Conservation (phyloP, 495 filamentous ascomycete genomes). For the Tuber brumale region DNA sequence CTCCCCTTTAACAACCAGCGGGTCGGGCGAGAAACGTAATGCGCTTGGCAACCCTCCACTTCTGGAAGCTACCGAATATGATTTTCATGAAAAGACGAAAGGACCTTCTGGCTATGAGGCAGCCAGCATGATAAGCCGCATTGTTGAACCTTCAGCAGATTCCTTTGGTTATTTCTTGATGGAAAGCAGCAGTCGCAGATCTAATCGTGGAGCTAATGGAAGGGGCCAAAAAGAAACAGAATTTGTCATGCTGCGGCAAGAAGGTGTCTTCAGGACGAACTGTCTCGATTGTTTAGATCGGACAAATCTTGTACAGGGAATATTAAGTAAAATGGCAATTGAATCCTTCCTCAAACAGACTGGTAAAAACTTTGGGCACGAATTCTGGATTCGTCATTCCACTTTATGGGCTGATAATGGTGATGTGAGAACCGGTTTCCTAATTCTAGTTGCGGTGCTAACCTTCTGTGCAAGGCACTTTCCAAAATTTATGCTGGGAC, state of each 20-base stretch:
- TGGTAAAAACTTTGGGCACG: constrained; percentile 57
- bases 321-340: constrained; percentile 84
- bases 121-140: constrained; percentile 65
- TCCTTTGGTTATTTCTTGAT: constrained; percentile 84
- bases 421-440: constrained; percentile 49
- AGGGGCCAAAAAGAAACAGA: constrained; percentile 48
- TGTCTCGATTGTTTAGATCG: constrained; percentile 94
- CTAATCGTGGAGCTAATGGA: constrained; percentile 42
- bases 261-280: constrained; percentile 91
- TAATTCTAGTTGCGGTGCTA: background rate
- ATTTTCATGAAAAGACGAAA: constrained; percentile 91
- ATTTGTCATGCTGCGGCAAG: constrained; percentile 75
- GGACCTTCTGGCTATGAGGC: constrained; percentile 82
- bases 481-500: constrained; percentile 96
- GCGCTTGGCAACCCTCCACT: constrained; percentile 47
- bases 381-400: constrained; percentile 86
- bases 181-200: constrained; percentile 54
- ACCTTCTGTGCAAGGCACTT: constrained; percentile 47
- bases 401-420: constrained; percentile 98
- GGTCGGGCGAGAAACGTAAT: constrained; percentile 36
- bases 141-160: constrained; percentile 68
- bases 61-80: constrained; percentile 73
- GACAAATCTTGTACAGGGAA: constrained; percentile 92
- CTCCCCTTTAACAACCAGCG: constrained; percentile 55
- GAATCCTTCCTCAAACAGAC: constrained; percentile 69